Evolutionary conservation across 2,329 filamentous ascomycete genomes (phyloP).

Genomic region (Colletotrichum chlorophyti): DNA sequence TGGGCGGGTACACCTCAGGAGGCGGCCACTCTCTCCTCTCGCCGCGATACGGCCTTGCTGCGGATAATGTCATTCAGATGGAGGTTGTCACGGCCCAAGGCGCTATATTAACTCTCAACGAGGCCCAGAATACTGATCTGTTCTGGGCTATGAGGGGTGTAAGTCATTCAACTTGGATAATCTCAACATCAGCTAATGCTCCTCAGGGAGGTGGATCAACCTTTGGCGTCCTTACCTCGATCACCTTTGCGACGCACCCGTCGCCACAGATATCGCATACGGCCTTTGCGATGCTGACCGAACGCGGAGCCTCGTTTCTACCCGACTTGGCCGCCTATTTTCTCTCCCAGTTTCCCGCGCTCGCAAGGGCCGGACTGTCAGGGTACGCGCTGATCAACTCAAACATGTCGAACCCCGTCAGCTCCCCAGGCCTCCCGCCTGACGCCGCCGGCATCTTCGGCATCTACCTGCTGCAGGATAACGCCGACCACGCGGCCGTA

Average conservation of each 20-base stretch:
- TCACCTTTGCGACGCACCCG: slow-evolving; percentile 61
- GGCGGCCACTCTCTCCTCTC: slow-evolving; percentile 65
- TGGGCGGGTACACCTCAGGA: slow-evolving; percentile 67
- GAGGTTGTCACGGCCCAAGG: slow-evolving; percentile 62
- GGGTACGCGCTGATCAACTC: slow-evolving; percentile 47
- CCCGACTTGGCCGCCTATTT: slow-evolving; percentile 56
- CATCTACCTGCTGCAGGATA: slow-evolving; percentile 43
- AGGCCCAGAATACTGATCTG: slow-evolving; percentile 60
- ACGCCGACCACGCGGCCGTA: slow-evolving; percentile 35
- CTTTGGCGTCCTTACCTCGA: slow-evolving; percentile 64
- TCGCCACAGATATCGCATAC: slow-evolving; percentile 42
- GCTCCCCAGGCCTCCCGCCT: slow-evolving; percentile 37
- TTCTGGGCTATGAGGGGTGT: slow-evolving; percentile 70
- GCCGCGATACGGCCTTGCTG: slow-evolving; percentile 63
- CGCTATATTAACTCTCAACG: slow-evolving; percentile 56
- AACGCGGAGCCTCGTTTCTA: slow-evolving; percentile 43
- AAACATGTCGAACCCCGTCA: slow-evolving; percentile 41
- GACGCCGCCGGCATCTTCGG: slow-evolving; percentile 44
- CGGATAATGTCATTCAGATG: slow-evolving; percentile 66
- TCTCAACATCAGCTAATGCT: neutral
- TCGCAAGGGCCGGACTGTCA: slow-evolving; percentile 58
- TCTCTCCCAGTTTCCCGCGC: slow-evolving; percentile 50
- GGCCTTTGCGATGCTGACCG: slow-evolving; percentile 32
- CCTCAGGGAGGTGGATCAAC: slow-evolving; percentile 64
- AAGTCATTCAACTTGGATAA: slow-evolving; percentile 32